phyloP scores from a whole-genome alignment of 2,329 filamentous ascomycete species.

The Daldinia sp. region DNA sequence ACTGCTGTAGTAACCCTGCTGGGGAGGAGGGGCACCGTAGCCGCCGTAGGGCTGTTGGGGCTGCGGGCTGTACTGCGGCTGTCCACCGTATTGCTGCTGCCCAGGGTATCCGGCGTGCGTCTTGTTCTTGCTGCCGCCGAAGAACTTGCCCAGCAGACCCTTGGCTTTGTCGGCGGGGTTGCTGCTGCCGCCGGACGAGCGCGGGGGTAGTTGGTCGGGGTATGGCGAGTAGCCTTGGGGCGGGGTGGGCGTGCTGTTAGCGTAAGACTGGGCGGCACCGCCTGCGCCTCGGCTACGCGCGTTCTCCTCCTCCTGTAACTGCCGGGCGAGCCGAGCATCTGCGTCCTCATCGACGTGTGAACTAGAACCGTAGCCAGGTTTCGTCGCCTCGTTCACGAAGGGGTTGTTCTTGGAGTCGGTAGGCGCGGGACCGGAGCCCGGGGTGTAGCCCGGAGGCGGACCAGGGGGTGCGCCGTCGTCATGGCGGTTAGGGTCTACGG shows the following conservation, averaged over 20 bases:
- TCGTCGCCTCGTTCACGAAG: conserved; percentile 63
- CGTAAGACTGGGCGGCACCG: conserved; percentile 51
- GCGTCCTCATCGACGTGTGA: conserved; percentile 52
- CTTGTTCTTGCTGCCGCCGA: conserved; percentile 51
- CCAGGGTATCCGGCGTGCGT: conserved; percentile 48
- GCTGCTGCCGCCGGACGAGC: conserved; percentile 42
- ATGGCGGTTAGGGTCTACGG: conserved; percentile 61
- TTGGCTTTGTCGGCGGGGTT: conserved; percentile 58
- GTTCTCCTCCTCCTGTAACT: conserved; percentile 87
- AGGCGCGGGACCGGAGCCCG: conserved; percentile 59
- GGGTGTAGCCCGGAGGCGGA: conserved; percentile 75
- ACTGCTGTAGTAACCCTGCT: conserved; percentile 53
- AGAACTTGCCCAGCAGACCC: conserved; percentile 52
- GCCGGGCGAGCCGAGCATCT: conserved; percentile 71
- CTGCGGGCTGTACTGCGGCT: not conserved
- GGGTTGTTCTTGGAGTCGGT: conserved; percentile 77
- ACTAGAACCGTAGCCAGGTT: conserved; percentile 34
- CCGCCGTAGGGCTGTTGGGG: conserved; percentile 52
- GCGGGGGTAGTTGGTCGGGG: conserved; percentile 60
- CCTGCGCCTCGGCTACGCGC: conserved; percentile 59
- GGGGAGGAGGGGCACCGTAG: conserved; percentile 51
- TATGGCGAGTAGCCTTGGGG: conserved; percentile 49
- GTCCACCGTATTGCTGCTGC: conserved; percentile 50
- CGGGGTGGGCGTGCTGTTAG: conserved; percentile 38
- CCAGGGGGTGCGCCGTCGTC: conserved; percentile 62